These are phyloP conservation scores for Shiraia bambusicola DNA, from an alignment of 2,329 filamentous ascomycete genomes.

Conservation along the genomic window DNA sequence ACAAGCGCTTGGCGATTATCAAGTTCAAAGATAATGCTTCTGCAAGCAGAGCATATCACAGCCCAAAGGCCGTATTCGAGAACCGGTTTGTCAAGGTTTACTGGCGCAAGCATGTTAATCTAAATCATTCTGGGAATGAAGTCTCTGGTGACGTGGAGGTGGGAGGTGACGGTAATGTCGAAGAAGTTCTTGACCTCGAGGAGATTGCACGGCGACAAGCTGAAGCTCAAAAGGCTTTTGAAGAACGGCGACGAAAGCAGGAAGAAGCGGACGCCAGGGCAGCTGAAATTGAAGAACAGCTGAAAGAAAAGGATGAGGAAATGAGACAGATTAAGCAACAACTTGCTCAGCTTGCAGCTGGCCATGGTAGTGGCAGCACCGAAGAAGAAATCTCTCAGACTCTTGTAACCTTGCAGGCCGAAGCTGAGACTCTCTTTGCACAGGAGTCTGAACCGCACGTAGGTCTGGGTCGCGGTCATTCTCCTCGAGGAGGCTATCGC, in stretches of 20 bases:
- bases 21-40: constrained; percentile 66
- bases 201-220: constrained; percentile 69
- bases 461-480: constrained; percentile 16
- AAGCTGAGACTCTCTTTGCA: constrained; percentile 67
- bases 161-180: constrained; percentile 18
- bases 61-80: constrained; percentile 79
- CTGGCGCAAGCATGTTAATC: constrained; percentile 62
- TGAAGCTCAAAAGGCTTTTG: constrained; percentile 68
- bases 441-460: constrained; percentile 46
- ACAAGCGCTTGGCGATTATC: constrained; percentile 68
- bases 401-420: constrained; percentile 29
- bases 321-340: constrained; percentile 63
- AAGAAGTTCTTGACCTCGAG: constrained; percentile 65
- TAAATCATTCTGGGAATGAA: not conserved
- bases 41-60: constrained; percentile 71
- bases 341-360: constrained; percentile 54
- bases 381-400: constrained; percentile 19
- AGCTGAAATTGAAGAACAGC: constrained; percentile 64
- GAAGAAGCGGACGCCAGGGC: constrained; percentile 64
- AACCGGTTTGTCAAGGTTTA: constrained; percentile 85
- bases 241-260: constrained; percentile 64
- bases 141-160: too few relatives aligned
- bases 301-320: constrained; percentile 66
- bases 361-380: constrained; percentile 11
- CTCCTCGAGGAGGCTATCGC: constrained; percentile 35